Percentiles rank a stretch among this genome's conserved stretches.
These are phyloP conservation scores for Echinochloa phyllopogon DNA, from an alignment of 176 grass and related monocot genomes.

Conservation along the genomic window DNA sequence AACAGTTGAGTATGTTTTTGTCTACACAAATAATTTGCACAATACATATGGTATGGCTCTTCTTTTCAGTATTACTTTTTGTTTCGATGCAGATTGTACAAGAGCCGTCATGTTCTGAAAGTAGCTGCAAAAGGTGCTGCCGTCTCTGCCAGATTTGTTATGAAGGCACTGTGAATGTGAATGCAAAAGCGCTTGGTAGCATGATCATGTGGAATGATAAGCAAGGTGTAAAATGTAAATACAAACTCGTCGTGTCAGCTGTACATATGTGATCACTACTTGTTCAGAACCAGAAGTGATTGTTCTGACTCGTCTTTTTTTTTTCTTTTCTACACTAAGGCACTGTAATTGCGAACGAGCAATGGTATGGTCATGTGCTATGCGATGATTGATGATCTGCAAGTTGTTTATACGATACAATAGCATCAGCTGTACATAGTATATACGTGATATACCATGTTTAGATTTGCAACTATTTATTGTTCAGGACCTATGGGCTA, in stretches of 20 bases:
- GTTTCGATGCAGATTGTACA: constrained; percentile 59
- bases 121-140: constrained; percentile 67
- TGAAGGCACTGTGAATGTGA: constrained; percentile 69
- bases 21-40: neutral
- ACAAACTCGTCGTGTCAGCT: constrained; percentile 38
- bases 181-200: neutral
- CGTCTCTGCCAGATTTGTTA: constrained; percentile 57
- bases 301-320: neutral
- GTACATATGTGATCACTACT: constrained; percentile 44
- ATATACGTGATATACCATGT: constrained; percentile 37
- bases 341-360: neutral
- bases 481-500: neutral
- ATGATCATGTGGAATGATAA: constrained; percentile 20
- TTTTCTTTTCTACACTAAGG: no score
- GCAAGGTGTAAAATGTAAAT: constrained; percentile 47
- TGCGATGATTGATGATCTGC: neutral
- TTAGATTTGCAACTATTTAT: neutral
- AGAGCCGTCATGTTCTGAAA: constrained; percentile 58
- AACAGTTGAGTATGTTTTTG: no score
- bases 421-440: neutral
- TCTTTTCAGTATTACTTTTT: constrained; percentile 14
- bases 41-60: neutral
- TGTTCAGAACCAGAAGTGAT: neutral
- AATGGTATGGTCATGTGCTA: neutral
- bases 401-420: constrained; percentile 45